These are phyloP conservation scores for Kwoniella shivajii DNA, from an alignment of 1,284 basidiomycete species.

Conservation along the genomic window DNA sequence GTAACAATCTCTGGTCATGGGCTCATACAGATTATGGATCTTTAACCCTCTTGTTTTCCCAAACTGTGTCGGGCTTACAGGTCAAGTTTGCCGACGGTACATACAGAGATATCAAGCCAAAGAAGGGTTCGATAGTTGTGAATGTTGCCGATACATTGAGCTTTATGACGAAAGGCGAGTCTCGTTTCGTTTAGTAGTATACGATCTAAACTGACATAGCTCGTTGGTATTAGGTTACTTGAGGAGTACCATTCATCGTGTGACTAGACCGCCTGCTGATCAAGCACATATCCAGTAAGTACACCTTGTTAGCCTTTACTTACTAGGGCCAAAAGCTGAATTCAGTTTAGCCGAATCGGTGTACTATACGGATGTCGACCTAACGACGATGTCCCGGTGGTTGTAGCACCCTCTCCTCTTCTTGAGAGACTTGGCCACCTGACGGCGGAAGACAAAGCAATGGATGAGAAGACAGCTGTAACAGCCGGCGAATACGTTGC, in stretches of 20 bases:
- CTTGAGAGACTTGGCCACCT: slow-evolving; percentile 28
- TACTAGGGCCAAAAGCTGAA: background rate
- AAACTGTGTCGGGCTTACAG: slow-evolving; percentile 40
- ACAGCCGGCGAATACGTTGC: slow-evolving; percentile 33
- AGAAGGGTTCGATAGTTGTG: slow-evolving; percentile 34
- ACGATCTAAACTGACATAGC: background rate
- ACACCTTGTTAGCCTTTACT: too few relatives aligned
- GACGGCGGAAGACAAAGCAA: slow-evolving; percentile 11
- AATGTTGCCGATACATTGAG: slow-evolving; percentile 42
- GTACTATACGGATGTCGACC: slow-evolving; percentile 41
- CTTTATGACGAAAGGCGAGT: slow-evolving; percentile 38
- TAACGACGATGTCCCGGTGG: slow-evolving; percentile 35
- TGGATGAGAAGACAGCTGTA: slow-evolving; percentile 12
- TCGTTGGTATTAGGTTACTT: slow-evolving; percentile 24
- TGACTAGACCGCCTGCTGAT: slow-evolving; percentile 35
- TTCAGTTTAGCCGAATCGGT: slow-evolving; percentile 25
- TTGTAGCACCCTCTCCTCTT: slow-evolving; percentile 30
- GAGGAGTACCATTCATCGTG: slow-evolving; percentile 38
- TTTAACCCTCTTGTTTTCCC: slow-evolving; percentile 38
- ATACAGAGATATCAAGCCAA: slow-evolving; percentile 37
- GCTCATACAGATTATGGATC: slow-evolving; percentile 41
- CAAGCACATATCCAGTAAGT: slow-evolving; percentile 31
- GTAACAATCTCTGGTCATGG: slow-evolving; percentile 36
- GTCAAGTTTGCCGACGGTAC: slow-evolving; percentile 35
- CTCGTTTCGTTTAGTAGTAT: background rate